A percentile compares a stretch with the other conserved stretches of the same genome.
Evolutionary conservation across 2,329 filamentous ascomycete genomes (phyloP).

Genomic region (Alternaria gansuensis): DNA sequence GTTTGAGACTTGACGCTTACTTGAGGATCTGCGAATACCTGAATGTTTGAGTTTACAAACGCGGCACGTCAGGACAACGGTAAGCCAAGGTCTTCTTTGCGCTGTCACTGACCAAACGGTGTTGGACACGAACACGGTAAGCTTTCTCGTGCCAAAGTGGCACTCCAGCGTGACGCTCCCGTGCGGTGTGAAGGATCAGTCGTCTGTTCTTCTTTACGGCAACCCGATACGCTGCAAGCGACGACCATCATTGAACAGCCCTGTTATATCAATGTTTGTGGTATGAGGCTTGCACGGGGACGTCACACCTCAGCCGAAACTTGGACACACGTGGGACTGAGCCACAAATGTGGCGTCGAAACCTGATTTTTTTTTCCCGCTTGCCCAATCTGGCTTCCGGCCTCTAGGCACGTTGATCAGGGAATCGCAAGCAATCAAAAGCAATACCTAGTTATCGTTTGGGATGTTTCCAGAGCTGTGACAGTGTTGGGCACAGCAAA

Average conservation of each 20-base stretch:
- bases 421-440: conserved; percentile 10
- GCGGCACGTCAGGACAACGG: background rate
- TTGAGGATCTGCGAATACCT: conserved; percentile 3
- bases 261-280: conserved; percentile 3
- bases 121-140: background rate
- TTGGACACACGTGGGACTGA: conserved; percentile 26
- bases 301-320: conserved; percentile 20
- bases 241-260: conserved; percentile 15
- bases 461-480: background rate
- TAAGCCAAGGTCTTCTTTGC: background rate
- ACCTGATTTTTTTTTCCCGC: conserved; percentile 20
- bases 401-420: conserved; percentile 16
- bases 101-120: background rate
- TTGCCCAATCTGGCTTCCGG: conserved; percentile 14
- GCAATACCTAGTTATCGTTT: conserved; percentile 7
- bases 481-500: conserved; percentile 10
- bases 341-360: conserved; percentile 36
- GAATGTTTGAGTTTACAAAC: background rate
- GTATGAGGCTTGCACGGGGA: conserved; percentile 18
- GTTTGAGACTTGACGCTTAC: background rate
- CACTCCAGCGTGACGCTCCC: conserved; percentile 8
- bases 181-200: conserved; percentile 11
- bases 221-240: conserved; percentile 16
- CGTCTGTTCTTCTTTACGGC: conserved; percentile 14
- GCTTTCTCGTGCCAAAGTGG: background rate